Conservation (phyloP, 1,139 yeast genomes). For the Sugiyamaella grinbergsii region DNA sequence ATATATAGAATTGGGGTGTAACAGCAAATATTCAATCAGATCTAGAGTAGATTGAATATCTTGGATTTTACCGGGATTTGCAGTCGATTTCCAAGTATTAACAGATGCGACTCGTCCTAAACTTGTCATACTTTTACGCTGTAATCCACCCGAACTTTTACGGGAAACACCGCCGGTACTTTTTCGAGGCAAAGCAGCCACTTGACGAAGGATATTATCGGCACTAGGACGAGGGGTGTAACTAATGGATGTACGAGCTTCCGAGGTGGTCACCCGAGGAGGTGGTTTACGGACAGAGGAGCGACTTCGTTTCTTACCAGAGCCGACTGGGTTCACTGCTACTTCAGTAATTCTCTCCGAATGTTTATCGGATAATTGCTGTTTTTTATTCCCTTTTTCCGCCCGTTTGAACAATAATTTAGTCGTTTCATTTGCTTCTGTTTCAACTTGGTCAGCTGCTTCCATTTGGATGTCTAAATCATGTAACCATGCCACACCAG, state of each 20-base stretch:
- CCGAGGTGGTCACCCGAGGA: conserved; percentile 1
- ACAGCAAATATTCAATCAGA: conserved; percentile 67
- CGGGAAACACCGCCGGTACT: conserved; percentile 29
- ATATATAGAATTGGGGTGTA: conserved; percentile 68
- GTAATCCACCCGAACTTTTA: conserved; percentile 19
- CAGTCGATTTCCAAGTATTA: conserved; percentile 43
- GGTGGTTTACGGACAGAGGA: conserved; percentile 7
- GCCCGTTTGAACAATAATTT: conserved; percentile 17
- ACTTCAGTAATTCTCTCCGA: conserved; percentile 7
- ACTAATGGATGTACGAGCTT: conserved; percentile 17
- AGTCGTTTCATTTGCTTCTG: not conserved
- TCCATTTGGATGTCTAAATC: conserved; percentile 57
- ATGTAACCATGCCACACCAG: conserved; percentile 90
- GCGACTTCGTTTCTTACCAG: conserved; percentile 7
- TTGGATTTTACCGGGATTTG: conserved; percentile 42
- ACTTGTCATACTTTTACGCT: conserved; percentile 56
- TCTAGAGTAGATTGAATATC: conserved; percentile 57
- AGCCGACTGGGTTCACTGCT: not conserved
- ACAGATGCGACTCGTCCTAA: conserved; percentile 34
- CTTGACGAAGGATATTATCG: conserved; percentile 40
- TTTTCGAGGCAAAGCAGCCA: conserved; percentile 41
- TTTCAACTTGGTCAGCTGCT: conserved; percentile 22
- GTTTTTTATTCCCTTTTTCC: conserved; percentile 10
- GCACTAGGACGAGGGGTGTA: conserved; percentile 33
- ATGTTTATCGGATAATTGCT: conserved; percentile 1